Conservation (phyloP, 148 eudicot species). For the Hydrangea macrophylla region DNA sequence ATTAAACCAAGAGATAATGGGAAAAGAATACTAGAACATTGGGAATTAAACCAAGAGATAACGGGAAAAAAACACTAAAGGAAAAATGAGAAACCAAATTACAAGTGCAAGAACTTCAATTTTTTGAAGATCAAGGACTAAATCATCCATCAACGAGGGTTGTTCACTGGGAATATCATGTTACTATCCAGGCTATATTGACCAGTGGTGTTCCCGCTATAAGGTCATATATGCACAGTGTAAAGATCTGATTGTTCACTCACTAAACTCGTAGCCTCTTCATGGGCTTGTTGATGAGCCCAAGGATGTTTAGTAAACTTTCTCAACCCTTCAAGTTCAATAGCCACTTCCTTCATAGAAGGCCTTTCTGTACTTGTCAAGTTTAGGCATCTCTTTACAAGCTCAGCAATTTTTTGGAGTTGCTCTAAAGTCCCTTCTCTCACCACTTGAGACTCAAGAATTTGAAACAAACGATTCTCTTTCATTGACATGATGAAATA, state of each 20-base stretch:
- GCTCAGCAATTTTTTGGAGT: slow-evolving; percentile 16
- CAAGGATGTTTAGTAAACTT: slow-evolving; percentile 11
- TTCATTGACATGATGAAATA: slow-evolving; percentile 15
- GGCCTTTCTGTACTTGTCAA: slow-evolving; percentile 17
- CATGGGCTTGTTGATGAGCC: slow-evolving; percentile 3
- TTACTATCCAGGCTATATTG: neutral
- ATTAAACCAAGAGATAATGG: too few species aligned
- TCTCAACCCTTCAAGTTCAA: slow-evolving; percentile 16
- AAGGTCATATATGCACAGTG: neutral
- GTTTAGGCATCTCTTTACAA: slow-evolving; percentile 16
- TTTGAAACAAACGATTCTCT: slow-evolving; percentile 8
- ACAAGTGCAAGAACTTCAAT: neutral
- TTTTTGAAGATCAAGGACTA: too few species aligned
- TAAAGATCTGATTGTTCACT: slow-evolving; percentile 6
- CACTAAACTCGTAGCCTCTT: neutral
- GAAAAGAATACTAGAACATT: too few species aligned
- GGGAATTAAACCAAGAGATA: too few species aligned
- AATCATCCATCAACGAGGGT: neutral
- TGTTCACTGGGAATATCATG: neutral
- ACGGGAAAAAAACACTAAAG: too few species aligned
- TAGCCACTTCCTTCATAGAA: slow-evolving; percentile 24
- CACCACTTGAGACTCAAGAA: slow-evolving; percentile 14
- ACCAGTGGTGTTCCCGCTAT: neutral
- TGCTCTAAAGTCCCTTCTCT: slow-evolving; percentile 17
- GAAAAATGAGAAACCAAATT: neutral